Conservation (phyloP, 2,329 filamentous ascomycete genomes). For the Aureobasidium sp. region DNA sequence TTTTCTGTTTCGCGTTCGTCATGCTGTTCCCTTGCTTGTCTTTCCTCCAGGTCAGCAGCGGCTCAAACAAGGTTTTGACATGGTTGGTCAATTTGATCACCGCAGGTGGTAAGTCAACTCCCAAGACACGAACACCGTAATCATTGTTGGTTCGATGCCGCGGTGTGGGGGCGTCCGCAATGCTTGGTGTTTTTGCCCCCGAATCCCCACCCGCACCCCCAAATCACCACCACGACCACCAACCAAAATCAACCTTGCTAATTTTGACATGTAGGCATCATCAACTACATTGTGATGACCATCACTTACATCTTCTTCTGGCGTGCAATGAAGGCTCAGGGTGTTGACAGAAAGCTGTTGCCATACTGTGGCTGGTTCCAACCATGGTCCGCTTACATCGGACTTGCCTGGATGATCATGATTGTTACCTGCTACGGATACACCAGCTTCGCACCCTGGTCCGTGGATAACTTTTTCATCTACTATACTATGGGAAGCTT, state of each 20-base stretch:
- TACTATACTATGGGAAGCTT: constrained; percentile 29
- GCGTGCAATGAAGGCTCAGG: constrained; percentile 46
- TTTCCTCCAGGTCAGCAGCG: constrained; percentile 24
- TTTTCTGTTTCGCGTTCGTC: constrained; percentile 48
- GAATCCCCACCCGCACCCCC: no score
- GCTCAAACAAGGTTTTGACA: constrained; percentile 22
- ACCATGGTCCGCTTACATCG: constrained; percentile 49
- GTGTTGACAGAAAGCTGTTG: constrained; percentile 45
- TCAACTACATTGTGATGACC: constrained; percentile 57
- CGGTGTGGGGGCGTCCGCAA: no score
- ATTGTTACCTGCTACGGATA: constrained; percentile 51
- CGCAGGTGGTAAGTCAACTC: constrained; percentile 30
- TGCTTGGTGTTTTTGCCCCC: no score
- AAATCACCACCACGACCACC: no score
- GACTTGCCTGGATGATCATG: constrained; percentile 25
- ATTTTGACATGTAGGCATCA: constrained; percentile 36
- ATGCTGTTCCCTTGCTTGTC: constrained; percentile 26
- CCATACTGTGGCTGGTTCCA: constrained; percentile 52
- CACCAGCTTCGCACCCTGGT: constrained; percentile 42
- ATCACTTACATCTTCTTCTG: constrained; percentile 55
- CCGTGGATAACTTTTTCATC: constrained; percentile 38
- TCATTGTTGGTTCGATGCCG: background rate
- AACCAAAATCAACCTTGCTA: no score
- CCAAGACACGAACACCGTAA: background rate
- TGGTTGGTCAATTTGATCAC: constrained; percentile 48